Evolutionary conservation across 2,329 filamentous ascomycete species (phyloP), one percentile per base, ranked within the genome.

Genomic region (Colletotrichum sp.): DNA sequence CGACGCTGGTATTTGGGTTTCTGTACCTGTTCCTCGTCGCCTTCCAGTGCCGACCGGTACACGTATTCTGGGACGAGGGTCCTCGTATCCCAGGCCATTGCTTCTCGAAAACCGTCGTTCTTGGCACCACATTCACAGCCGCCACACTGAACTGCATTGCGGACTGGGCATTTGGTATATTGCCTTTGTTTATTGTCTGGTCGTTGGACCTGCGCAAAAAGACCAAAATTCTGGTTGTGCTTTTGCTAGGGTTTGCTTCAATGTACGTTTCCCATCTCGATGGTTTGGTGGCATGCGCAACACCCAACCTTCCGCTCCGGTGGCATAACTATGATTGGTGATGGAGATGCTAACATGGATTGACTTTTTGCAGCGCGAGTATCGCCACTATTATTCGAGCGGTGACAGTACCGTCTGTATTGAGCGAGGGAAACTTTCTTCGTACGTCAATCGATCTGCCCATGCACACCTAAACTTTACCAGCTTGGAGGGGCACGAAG

Each of bases 381-480:
- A 83, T 83, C 43, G 86, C 86, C 8, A 87, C 86, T 3, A 84
- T 88, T 60, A 83, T 88, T 16, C 85, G 86, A 3, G 85, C 87
- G 65, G 82, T 84, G 1, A 88, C 86, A 74, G 83, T 87, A 43
- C 78, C 82, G 32, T 76, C 80, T 5, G 76, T 88, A 10, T 80
- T 80, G 28, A 79, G 83, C 10, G 82, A 82, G 21, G 74, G 78
- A 52, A 87, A 88, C 75, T 87, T 86, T 75, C 82, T 87, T 13
- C 87, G 84, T 82, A 71, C 18, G 72, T 71, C 60, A 55, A 24
- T 16, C 34, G 16, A 15, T 24, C 48, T 28, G 32, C 24, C 24
- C 61, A 34, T 36, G 18, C 32, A 48, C 24, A 32, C 36, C 34
- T 9, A 60, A 34, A 32, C 36, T 36, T 16, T 24, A n/a, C 18